Percentiles rank a stretch among this genome's conserved stretches.
These are phyloP conservation scores for Debaryomyces castellii DNA, from an alignment of 805 yeast genomes.

Conservation along the genomic window DNA sequence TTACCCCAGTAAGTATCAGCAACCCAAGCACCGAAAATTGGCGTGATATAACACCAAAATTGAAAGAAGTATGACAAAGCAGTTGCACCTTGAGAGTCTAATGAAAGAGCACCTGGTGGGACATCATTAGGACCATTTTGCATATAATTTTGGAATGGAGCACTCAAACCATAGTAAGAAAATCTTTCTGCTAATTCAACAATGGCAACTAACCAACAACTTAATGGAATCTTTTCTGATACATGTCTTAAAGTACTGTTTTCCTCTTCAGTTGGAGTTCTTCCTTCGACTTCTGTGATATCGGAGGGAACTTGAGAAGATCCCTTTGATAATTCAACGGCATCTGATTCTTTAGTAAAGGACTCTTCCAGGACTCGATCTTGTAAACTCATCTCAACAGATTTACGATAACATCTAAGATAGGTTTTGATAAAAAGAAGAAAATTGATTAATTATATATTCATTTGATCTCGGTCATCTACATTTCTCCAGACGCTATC, in stretches of 20 bases:
- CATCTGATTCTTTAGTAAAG: not conserved
- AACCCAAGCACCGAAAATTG: constrained; percentile 71
- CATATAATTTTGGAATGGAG: constrained; percentile 79
- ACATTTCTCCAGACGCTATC: not conserved
- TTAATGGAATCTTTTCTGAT: constrained; percentile 48
- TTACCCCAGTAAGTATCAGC: constrained; percentile 78
- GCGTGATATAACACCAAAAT: constrained; percentile 82
- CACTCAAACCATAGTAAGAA: constrained; percentile 74
- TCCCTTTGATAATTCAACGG: not conserved
- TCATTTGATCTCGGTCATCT: not conserved
- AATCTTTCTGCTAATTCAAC: constrained; percentile 83
- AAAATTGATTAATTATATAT: not conserved
- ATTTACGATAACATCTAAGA: not conserved
- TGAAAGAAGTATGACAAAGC: constrained; percentile 74
- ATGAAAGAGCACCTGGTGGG: constrained; percentile 51
- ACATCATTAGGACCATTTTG: constrained; percentile 46
- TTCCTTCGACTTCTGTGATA: constrained; percentile 29
- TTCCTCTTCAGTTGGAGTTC: constrained; percentile 55
- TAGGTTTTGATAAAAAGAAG: not conserved
- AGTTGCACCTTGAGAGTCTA: constrained; percentile 64
- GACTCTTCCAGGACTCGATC: not conserved
- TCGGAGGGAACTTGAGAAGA: constrained; percentile 2
- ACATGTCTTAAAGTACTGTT: constrained; percentile 52
- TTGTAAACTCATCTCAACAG: not conserved
- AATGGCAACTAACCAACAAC: constrained; percentile 64